phyloP scores from a whole-genome alignment of 2,329 filamentous ascomycete genomes.

The Arthrocladium fulminans region DNA sequence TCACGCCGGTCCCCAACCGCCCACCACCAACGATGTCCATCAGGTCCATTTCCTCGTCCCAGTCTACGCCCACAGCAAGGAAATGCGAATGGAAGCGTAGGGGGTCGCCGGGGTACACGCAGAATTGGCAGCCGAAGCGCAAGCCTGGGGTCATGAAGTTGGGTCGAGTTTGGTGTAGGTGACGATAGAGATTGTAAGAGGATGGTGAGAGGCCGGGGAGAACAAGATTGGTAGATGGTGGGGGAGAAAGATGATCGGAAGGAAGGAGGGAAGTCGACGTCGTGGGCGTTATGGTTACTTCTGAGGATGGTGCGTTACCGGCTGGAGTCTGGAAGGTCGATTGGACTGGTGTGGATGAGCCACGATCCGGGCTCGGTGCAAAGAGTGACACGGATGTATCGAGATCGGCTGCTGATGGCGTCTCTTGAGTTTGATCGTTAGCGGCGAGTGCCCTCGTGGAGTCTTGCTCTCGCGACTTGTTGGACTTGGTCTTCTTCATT shows the following conservation, averaged over 20 bases:
- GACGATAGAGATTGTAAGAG: constrained; percentile 68
- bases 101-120: constrained; percentile 90
- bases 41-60: constrained; percentile 77
- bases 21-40: constrained; percentile 81
- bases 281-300: constrained; percentile 39
- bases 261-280: constrained; percentile 41
- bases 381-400: constrained; percentile 13
- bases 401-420: constrained; percentile 5
- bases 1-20: constrained; percentile 82
- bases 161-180: constrained; percentile 61
- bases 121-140: constrained; percentile 88
- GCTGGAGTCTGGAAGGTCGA: not conserved
- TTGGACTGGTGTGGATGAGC: not conserved
- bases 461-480: not conserved
- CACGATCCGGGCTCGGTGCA: not conserved
- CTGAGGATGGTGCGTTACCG: constrained; percentile 3
- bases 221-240: constrained; percentile 16
- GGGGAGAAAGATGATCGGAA: constrained; percentile 20
- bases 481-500: constrained; percentile 33
- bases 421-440: constrained; percentile 7
- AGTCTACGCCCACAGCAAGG: constrained; percentile 71
- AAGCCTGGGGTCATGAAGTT: constrained; percentile 89
- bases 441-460: constrained; percentile 13
- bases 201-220: constrained; percentile 31
- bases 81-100: constrained; percentile 94